Base-by-base conservation (phyloP, 495 filamentous ascomycete species). In the Pyrenula massariospora region DNA sequence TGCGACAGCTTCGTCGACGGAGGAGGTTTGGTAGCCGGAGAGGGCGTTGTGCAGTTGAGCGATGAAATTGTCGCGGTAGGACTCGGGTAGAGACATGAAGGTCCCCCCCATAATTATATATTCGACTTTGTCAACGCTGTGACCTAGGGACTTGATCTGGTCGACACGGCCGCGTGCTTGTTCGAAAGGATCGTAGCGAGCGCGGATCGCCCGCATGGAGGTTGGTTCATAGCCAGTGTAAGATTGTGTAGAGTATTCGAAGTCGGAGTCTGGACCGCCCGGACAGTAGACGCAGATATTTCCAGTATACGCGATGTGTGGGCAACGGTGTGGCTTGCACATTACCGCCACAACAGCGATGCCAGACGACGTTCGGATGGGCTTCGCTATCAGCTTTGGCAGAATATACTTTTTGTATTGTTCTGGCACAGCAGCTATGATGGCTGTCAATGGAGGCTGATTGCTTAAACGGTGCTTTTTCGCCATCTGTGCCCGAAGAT, bases 61-160 rank as follows among this genome's bases (percentile, higher is more conserved):
- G 53, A 98, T 94, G 63, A 98, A 98, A 36, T 86, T 80, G 50
- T 97, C 87, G 24, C 93, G 77, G 67, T 98, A 97, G 11, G 83
- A 80, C 63, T 90, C 83, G 2, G 93, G 81, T 15, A 98, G 71
- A 0, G 91, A 96, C 93, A 98, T 97, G 69, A 98, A 98, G 0
- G 93, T 98, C 57, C 93, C 93, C 57, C 93, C 93, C 93, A 98
- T 98, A 61, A 98, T 95, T 65, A 98, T 98, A 67, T 96, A 98
- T 73, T 98, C 93, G 1, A 98, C 93, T 66, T 98, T 98, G 70
- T 98, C 93, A 25, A 98, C 93, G 57, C 88, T 94, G 71, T 98
- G 93, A 1, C 93, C 93, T 19, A 98, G 75, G 2, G 87, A 82
- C 66, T 94, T 93, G 67, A 98, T 87, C 74, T 98, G 93, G 60